phyloP scores from a whole-genome alignment of 208 protist species.

The Trypanosoma cruzi region DNA sequence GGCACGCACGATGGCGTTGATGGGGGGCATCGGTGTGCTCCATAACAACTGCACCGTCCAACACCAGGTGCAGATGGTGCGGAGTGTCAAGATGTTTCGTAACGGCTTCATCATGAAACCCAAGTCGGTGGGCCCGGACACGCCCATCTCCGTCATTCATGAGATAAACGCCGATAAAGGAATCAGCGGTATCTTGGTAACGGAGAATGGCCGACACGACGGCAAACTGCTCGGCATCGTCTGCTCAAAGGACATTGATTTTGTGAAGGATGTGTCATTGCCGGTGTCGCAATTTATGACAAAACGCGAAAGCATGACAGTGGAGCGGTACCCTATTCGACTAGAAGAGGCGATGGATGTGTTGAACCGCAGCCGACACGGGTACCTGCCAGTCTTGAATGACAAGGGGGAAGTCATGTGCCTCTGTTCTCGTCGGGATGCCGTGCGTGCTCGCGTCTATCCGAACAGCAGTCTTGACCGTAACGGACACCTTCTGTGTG shows the following conservation, averaged over 20 bases:
- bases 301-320: constrained; percentile 74
- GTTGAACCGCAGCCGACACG: constrained; percentile 92
- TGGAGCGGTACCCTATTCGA: constrained; percentile 80
- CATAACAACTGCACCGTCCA: constrained; percentile 95
- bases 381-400: constrained; percentile 97
- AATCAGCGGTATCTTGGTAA: constrained; percentile 97
- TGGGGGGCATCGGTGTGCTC: constrained; percentile 96
- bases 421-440: constrained; percentile 89
- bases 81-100: constrained; percentile 95
- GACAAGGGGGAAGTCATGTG: constrained; percentile 90
- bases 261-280: constrained; percentile 89
- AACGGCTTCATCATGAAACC: constrained; percentile 98
- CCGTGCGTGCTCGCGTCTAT: constrained; percentile 78
- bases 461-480: constrained; percentile 86
- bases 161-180: constrained; percentile 93
- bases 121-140: constrained; percentile 83
- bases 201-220: constrained; percentile 92
- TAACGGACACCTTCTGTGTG: constrained; percentile 78
- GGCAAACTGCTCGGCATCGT: constrained; percentile 97
- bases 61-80: constrained; percentile 93
- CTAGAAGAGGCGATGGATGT: constrained; percentile 96
- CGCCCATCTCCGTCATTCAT: constrained; percentile 88
- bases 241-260: constrained; percentile 97
- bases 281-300: constrained; percentile 90
- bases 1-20: constrained; percentile 91